A percentile compares a stretch with the other conserved stretches of the same genome.
These are phyloP conservation scores for Lanmaoa rubissima DNA, from an alignment of 768 basidiomycete genomes.

Conservation along the genomic window DNA sequence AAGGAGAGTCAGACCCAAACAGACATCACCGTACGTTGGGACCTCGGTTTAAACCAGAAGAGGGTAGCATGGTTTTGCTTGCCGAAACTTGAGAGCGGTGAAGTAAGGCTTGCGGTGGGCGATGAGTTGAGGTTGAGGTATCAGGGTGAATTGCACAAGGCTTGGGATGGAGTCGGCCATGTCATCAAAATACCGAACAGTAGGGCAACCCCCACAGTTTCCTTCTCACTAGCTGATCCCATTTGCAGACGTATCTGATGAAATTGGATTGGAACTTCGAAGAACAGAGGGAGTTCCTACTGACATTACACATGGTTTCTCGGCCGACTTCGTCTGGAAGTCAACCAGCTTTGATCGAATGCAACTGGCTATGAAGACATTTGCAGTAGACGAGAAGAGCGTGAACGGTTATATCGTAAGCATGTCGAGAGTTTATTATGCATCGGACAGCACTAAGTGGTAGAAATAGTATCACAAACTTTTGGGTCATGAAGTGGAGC, in stretches of 20 bases:
- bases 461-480: constrained; percentile 88
- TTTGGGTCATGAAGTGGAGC: constrained; percentile 95
- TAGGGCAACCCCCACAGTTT: constrained; percentile 39
- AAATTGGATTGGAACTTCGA: constrained; percentile 91
- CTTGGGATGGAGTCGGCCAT: constrained; percentile 97
- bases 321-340: constrained; percentile 99
- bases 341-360: constrained; percentile 99
- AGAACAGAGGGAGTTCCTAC: constrained; percentile 90
- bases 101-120: constrained; percentile 94
- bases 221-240: constrained; percentile 6
- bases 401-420: constrained; percentile 97
- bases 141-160: constrained; percentile 82
- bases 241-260: constrained; percentile 89
- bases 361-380: constrained; percentile 99
- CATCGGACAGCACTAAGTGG: not conserved
- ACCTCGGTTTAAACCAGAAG: constrained; percentile 97
- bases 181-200: constrained; percentile 99
- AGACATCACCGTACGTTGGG: constrained; percentile 95
- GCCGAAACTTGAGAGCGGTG: constrained; percentile 97
- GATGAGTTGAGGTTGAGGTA: constrained; percentile 93
- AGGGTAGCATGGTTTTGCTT: constrained; percentile 97
- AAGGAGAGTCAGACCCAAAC: constrained; percentile 99
- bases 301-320: constrained; percentile 92
- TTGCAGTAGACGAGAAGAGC: constrained; percentile 98
- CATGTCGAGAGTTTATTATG: constrained; percentile 11